Base-by-base conservation (phyloP, 306 rosid species). In the Herpetospermum pedunculosum region DNA sequence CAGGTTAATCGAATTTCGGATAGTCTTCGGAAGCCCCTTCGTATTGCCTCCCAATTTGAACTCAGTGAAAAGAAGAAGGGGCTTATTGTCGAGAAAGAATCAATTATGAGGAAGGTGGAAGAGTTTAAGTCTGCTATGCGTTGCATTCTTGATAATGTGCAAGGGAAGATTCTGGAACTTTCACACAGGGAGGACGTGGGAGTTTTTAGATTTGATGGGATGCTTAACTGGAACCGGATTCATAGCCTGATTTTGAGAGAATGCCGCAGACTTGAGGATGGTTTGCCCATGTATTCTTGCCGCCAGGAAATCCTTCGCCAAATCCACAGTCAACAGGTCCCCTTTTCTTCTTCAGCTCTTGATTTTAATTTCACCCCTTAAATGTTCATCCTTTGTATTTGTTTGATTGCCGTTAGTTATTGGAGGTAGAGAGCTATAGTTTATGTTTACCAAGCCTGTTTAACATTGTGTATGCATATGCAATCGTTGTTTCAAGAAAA, bases 221-320 rank as follows among this genome's bases (percentile, higher is more conserved):
- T n/a, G 10, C 54, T 70, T 53, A 62, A 85, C 75, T 94, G 95
- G 96, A 73, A 38, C 69, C 77, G 52, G 53, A 48, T 94, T 69
- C 87, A 85, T 50, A 54, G 77, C 38, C 19, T 91, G 57, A 83
- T 91, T 37, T 57, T 50, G 59, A 81, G 97, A 82, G 99, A 94
- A 76, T 78, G 91, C 65, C 85, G 87, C 0, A 78, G 99, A 21
- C 90, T 94, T 18, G 77, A 88, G 13, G 91, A 85, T 26, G 97
- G 97, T 0, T 82, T 94, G 81, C 99, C 99, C 4, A 85, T 94
- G 58, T 94, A 91, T 74, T 96, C 96, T 63, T 87, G 79, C 76
- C 73, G 99, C 81, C 84, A 52, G 75, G 88, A 89, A 4, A 88
- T 94, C 79, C 86, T 94, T 69, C 73, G 44, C 58, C 77, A 79